Base-by-base conservation (phyloP, 1,139 yeast species). In the Candida tunisiensis region DNA sequence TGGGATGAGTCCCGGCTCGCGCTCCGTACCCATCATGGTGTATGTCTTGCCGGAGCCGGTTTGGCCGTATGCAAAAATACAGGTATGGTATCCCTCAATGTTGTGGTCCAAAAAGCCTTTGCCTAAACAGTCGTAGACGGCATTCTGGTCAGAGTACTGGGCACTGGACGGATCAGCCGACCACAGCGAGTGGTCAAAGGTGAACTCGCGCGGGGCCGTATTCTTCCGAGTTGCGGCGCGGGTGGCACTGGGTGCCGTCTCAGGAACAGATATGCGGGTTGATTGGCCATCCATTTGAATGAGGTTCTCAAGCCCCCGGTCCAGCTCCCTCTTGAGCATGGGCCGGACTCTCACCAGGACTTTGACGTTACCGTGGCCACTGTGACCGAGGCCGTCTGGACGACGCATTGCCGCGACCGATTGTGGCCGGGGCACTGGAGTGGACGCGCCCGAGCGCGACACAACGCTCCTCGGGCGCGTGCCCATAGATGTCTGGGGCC, bases 51-150 rank as follows among this genome's bases (percentile, higher is more conserved):
- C 88, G 1, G 69, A 61, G 3, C 85, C 77, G 1, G 88, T 75
- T 45, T 75, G 85, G 1, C 91, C 91, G 41, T 77, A 54, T 1
- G 88, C 85, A 40, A 77, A 57, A 8, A 77, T 62, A 45, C 88
- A 75, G 15, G 78, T 74, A 44, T 77, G 75, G 47, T 62, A 77
- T 0, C 91, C 91, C 31, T 61, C 61, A 38, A 74, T 58, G 19
- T 73, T 64, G 41, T 75, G 80, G 17, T 63, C 60, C n/a, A 77
- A 49, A 32, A 73, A 55, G 23, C 65, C 69, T 3, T 61, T 57
- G 0, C 83, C 88, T 4, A 70, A 55, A 9, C 54, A 50, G 3
- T 50, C 40, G 41, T 72, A 77, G 9, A 74, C 65, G 3, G 47
- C 45, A 6, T 41, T 29, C 41, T 75, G 82, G 28, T 58, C 57